Evolutionary conservation across 371 early-diverging fungal species (phyloP).

Genomic region (Mucor lusitanicus): DNA sequence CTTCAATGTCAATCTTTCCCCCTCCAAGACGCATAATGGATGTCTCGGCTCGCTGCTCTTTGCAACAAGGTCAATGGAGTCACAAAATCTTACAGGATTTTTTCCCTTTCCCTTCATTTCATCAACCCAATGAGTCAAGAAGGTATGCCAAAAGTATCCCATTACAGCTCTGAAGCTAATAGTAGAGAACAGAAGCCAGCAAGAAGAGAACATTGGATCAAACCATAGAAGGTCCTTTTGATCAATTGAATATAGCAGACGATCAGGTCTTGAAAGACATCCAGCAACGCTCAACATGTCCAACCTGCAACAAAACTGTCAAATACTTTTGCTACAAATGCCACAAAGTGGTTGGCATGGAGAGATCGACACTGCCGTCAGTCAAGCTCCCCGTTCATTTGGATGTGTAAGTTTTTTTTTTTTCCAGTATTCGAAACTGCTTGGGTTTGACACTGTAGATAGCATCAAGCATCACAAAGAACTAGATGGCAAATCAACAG

Average conservation of each 20-base stretch:
- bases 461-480: constrained; percentile 84
- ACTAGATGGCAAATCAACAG: constrained; percentile 84
- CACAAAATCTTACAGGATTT: neutral
- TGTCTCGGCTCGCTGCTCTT: too few relatives aligned
- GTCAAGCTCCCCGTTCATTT: constrained; percentile 78
- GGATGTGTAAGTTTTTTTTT: constrained; percentile 59
- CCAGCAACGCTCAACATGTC: constrained; percentile 50
- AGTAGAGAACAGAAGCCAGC: neutral
- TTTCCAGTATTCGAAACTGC: neutral
- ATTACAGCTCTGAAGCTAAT: neutral
- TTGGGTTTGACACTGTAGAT: constrained; percentile 1
- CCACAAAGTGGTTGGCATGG: constrained; percentile 53
- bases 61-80: neutral
- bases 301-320: constrained; percentile 65
- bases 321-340: constrained; percentile 81
- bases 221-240: constrained; percentile 20
- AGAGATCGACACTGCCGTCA: constrained; percentile 56
- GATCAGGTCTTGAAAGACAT: constrained; percentile 38
- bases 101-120: neutral
- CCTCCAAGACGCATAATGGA: too few relatives aligned
- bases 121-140: constrained; percentile 12
- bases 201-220: constrained; percentile 16
- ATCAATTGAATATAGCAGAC: constrained; percentile 38
- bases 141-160: neutral
- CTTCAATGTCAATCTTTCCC: too few relatives aligned